A percentile compares a stretch with the other conserved stretches of the same genome.
These are phyloP conservation scores for Trametes versicolor DNA, from an alignment of 1,284 basidiomycete species.

Conservation along the genomic window DNA sequence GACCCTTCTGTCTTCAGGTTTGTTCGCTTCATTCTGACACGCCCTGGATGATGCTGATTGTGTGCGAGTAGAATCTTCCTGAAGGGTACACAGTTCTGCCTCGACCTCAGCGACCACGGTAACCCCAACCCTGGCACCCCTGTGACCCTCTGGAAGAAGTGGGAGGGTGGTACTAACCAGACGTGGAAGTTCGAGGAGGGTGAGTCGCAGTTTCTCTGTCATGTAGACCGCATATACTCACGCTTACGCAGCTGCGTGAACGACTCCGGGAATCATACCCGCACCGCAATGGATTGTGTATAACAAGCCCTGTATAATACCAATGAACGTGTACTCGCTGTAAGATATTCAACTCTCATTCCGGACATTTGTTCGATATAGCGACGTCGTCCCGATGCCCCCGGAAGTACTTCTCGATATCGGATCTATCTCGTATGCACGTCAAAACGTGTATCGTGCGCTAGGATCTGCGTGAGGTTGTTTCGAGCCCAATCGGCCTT, in stretches of 20 bases:
- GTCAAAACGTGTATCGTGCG: constrained; percentile 9
- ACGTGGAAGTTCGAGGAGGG: constrained; percentile 40
- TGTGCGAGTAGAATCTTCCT: constrained; percentile 33
- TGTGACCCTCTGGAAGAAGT: constrained; percentile 40
- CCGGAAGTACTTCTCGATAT: background rate
- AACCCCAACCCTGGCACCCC: constrained; percentile 40
- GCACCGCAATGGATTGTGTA: constrained; percentile 4
- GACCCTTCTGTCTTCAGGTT: constrained; percentile 29
- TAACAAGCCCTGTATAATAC: constrained; percentile 8
- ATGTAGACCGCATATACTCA: background rate
- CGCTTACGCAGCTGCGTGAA: constrained; percentile 8
- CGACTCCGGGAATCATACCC: background rate
- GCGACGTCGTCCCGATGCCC: background rate
- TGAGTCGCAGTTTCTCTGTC: constrained; percentile 19
- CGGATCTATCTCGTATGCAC: background rate
- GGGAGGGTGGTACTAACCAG: constrained; percentile 40
- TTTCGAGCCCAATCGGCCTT: constrained; percentile 5
- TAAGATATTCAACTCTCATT: no score
- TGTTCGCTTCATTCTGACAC: background rate
- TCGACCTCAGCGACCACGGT: constrained; percentile 41
- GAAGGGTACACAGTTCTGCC: constrained; percentile 34
- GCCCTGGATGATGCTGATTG: background rate
- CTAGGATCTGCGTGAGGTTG: constrained; percentile 18
- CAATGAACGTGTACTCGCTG: background rate
- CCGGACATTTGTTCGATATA: no score